Conservation (phyloP, 345 rosid genomes). For the Microthlaspi erraticum region DNA sequence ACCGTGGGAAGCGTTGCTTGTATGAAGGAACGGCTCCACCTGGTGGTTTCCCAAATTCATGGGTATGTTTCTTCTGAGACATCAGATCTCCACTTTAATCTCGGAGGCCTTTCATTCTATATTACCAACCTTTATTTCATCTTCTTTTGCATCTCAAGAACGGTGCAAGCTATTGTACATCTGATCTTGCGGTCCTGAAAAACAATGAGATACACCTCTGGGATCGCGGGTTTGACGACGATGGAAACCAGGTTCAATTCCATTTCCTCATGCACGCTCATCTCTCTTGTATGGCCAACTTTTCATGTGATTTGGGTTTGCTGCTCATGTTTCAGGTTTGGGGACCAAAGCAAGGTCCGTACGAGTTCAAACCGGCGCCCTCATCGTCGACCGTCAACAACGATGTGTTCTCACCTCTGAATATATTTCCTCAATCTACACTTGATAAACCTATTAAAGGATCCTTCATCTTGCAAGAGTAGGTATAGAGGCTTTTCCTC, state of each 20-base stretch:
- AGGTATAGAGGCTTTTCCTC: conserved; percentile 14
- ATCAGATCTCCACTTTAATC: conserved; percentile 6
- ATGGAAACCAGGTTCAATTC: conserved; percentile 67
- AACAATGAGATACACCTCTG: conserved; percentile 85
- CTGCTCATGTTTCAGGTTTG: conserved; percentile 59
- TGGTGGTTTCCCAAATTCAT: conserved; percentile 83
- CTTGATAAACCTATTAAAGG: conserved; percentile 78
- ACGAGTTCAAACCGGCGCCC: conserved; percentile 75
- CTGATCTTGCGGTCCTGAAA: conserved; percentile 81
- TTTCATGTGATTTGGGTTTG: conserved; percentile 2
- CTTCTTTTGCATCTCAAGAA: conserved; percentile 44
- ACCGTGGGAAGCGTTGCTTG: conserved; percentile 80
- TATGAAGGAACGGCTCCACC: conserved; percentile 88
- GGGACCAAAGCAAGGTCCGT: conserved; percentile 80
- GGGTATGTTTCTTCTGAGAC: conserved; percentile 54
- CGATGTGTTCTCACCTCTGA: conserved; percentile 55
- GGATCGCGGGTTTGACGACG: conserved; percentile 90
- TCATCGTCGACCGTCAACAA: conserved; percentile 57
- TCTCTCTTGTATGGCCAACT: background rate
- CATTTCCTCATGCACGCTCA: background rate
- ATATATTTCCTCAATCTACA: conserved; percentile 54
- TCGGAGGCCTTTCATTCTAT: too few relatives aligned
- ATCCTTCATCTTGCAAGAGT: conserved; percentile 79
- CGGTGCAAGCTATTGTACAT: conserved; percentile 77
- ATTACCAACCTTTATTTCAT: background rate